Evolutionary conservation across 306 rosid genomes (phyloP).

Genomic region (Casuarina equisetifolia): DNA sequence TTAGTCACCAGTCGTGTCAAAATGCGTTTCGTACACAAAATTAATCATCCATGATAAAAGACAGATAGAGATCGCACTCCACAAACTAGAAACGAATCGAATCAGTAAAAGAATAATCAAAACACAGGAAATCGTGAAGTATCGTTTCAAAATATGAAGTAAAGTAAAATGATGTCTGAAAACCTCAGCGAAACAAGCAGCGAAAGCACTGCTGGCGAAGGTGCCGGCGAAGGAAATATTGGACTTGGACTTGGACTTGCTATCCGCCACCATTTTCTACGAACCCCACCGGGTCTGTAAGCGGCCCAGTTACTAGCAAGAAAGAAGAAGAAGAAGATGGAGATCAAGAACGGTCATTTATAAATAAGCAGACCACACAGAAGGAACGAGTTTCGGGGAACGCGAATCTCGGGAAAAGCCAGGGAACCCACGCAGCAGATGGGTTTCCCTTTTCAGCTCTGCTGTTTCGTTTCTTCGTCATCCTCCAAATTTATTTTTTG

Average conservation of each 20-base stretch:
- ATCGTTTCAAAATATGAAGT: not conserved
- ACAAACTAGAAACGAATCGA: not conserved
- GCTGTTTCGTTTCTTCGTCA: not conserved
- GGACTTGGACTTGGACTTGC: constrained; percentile 55
- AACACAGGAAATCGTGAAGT: not conserved
- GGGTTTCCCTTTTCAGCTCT: not conserved
- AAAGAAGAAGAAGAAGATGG: not conserved
- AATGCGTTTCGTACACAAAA: too few species aligned
- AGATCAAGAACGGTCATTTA: too few species aligned
- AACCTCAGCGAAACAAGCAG: constrained; percentile 83
- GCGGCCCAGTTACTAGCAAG: not conserved
- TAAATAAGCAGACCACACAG: not conserved
- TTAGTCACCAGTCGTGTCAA: not conserved
- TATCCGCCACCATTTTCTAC: constrained; percentile 60
- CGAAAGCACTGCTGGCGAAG: constrained; percentile 70
- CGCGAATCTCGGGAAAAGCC: constrained; percentile 29
- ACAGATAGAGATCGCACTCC: not conserved
- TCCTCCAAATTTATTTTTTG: not conserved
- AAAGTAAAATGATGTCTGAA: not conserved
- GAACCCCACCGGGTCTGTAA: not conserved
- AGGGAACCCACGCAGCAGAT: not conserved
- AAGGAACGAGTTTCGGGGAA: not conserved
- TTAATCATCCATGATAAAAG: too few species aligned
- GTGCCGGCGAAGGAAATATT: constrained; percentile 70
- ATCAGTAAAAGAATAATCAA: not conserved